Evolutionary conservation across 2,329 filamentous ascomycete species (phyloP).

Genomic region (Rasamsonia emersonii): DNA sequence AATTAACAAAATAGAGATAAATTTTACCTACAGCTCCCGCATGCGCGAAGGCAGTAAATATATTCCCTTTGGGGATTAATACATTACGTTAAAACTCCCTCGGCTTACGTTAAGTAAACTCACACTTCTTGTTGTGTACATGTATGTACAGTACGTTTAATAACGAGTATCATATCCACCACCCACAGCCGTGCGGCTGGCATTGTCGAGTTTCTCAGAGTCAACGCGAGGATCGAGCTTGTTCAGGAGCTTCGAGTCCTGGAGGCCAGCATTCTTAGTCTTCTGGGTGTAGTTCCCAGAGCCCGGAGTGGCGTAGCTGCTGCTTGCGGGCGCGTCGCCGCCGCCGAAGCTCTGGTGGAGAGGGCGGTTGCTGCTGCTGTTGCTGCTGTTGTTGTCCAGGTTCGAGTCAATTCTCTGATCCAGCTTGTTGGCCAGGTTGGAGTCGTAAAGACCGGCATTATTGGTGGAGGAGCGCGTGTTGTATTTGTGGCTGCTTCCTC

Average conservation of each 20-base stretch:
- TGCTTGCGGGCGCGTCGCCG: conserved; percentile 1
- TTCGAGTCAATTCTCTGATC: conserved; percentile 26
- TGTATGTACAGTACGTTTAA: too few relatives aligned
- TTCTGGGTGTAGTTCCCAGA: too few relatives aligned
- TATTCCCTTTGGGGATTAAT: too few relatives aligned
- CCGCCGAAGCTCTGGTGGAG: conserved; percentile 6
- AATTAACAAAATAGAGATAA: too few relatives aligned
- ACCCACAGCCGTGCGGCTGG: conserved; percentile 6
- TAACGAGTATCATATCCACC: too few relatives aligned
- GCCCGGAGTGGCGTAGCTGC: conserved; percentile 6
- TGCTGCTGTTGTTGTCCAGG: conserved; percentile 42
- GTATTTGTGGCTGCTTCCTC: conserved; percentile 18
- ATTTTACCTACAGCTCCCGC: too few relatives aligned
- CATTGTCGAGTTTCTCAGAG: conserved; percentile 16
- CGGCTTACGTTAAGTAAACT: too few relatives aligned
- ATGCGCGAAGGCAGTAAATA: too few relatives aligned
- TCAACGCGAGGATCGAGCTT: conserved; percentile 35
- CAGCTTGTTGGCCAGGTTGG: conserved; percentile 30
- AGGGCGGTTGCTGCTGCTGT: conserved; percentile 7
- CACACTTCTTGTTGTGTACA: too few relatives aligned
- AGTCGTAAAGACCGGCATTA: conserved; percentile 25
- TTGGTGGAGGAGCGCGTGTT: conserved; percentile 11
- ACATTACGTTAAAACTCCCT: too few relatives aligned
- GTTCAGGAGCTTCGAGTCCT: conserved; percentile 23
- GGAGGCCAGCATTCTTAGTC: conserved; percentile 33